Evolutionary conservation across 306 rosid genomes (phyloP), one percentile per base, ranked within the genome.

Genomic region (Oemleria cerasiformis): DNA sequence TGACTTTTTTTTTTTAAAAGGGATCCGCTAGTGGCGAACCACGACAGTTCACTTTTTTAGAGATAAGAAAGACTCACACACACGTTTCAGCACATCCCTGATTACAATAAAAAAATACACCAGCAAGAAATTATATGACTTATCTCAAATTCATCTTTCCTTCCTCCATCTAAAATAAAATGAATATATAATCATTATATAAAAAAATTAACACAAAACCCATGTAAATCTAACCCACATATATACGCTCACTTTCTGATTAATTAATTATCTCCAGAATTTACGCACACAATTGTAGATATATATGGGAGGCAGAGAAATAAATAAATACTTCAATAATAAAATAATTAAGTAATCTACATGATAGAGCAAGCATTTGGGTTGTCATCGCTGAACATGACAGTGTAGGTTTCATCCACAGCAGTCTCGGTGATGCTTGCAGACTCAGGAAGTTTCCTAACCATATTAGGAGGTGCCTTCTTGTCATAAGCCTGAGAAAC

Each of bases 401-500:
- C 47, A 20, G 68, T 65, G 73, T 94, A 94, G 54, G 25, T 50
- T 48, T 86, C 86, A 39, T 94, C 94, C 1, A 94, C 64, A 45
- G 86, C 85, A 57, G 86, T 77, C 77, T 89, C 95, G 0, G 78
- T 51, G 23, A 87, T 42, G 30, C 73, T 80, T 78, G 80, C 84
- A 16, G 96, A 72, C 79, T 86, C 78, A 38, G 90, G 84, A 15
- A 89, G 86, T 17, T 58, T 66, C 25, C 98, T 83, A 9, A 94
- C 98, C 98, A 94, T 94, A 63, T 94, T 94, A 2, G 98, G 92
- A 21, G 98, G 98, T 0, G 98, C 98, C 63, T 94, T 94, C 90
- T 94, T 94, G 74, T 94, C 98, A 39, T 94, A 94, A 0, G 96
- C 94, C 34, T 73, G 90, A 45, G 98, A 77, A 8, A 91, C 70